Base-by-base conservation (phyloP, 192 early-diverging fungal species). In the Coemansia sp. region DNA sequence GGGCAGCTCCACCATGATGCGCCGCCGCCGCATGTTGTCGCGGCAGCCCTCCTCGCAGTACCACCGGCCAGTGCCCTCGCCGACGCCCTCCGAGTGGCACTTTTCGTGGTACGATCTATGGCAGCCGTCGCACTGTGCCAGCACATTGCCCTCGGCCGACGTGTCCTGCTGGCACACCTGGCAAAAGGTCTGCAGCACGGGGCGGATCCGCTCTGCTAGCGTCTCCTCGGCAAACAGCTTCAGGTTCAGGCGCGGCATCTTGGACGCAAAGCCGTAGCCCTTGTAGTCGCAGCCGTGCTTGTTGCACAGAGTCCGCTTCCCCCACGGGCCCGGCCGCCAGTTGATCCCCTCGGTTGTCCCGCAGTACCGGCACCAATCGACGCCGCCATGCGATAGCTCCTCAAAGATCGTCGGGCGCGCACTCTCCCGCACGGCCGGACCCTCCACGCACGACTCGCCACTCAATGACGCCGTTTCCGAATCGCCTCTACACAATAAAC, bases 221-320 rank as follows among this genome's bases (percentile, higher is more conserved):
- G 81, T 45, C 51, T 94, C 91, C 38, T 82, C 73, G 10, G 52
- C 70, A 55, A 87, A 94, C 46, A 75, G 77, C 22, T 81, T 82
- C 48, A 94, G 77, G 51, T 94, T 86, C 25, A 94, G 76, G 8
- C 91, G 82, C 31, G 87, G 86, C 64, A 86, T 71, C 55, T 90
- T 94, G 52, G 85, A 89, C 0, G 86, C 87, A 59, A 92, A 92
- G 11, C 91, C 91, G 56, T 92, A 94, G 23, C 91, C 91, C 67
- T 91, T 91, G 62, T 90, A 94, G 72, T 92, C 91, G 64, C 91
- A 94, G 40, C 91, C 91, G 61, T 94, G 91, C 71, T 92, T 92
- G 67, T 94, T 94, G 87, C 91, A 94, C 36, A 94, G 64, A 14
- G 91, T 91, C 52, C 88, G 84, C 73, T 92, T 91, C 29, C 91